Conservation (phyloP, 1,284 basidiomycete genomes). For the Ceratobasidium sp. region DNA sequence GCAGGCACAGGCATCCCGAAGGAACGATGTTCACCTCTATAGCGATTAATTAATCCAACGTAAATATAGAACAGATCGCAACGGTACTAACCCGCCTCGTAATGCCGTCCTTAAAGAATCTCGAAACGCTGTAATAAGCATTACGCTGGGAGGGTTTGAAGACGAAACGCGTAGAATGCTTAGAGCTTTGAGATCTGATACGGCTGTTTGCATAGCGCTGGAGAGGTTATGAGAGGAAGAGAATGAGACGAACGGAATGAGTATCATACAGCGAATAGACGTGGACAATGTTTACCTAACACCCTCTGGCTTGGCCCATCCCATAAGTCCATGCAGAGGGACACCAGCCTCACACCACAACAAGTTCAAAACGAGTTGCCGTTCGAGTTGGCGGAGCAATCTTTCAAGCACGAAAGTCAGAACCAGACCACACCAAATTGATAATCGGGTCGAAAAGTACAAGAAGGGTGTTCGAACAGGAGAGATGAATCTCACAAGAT, state of each 20-base stretch:
- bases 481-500: slow-evolving; percentile 11
- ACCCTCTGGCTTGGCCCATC: slow-evolving; percentile 80
- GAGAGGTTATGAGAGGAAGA: not conserved
- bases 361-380: slow-evolving; percentile 91
- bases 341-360: slow-evolving; percentile 91
- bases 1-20: slow-evolving; percentile 88
- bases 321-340: slow-evolving; percentile 76
- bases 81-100: slow-evolving; percentile 82
- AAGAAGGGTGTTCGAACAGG: slow-evolving; percentile 46
- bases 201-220: slow-evolving; percentile 70
- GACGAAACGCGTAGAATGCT: slow-evolving; percentile 80
- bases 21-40: slow-evolving; percentile 87
- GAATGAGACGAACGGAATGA: not conserved
- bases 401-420: slow-evolving; percentile 60
- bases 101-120: slow-evolving; percentile 86
- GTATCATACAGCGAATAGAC: not conserved
- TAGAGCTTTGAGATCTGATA: slow-evolving; percentile 75
- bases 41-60: not conserved
- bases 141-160: slow-evolving; percentile 70
- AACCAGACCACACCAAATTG: not conserved
- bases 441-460: slow-evolving; percentile 44
- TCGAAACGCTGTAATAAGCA: slow-evolving; percentile 83
- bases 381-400: slow-evolving; percentile 85
- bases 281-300: slow-evolving; percentile 67
- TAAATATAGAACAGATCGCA: not conserved